These are phyloP conservation scores for Stramenopiles sp. DNA, from an alignment of 352 stramenopile genomes.

Conservation along the genomic window DNA sequence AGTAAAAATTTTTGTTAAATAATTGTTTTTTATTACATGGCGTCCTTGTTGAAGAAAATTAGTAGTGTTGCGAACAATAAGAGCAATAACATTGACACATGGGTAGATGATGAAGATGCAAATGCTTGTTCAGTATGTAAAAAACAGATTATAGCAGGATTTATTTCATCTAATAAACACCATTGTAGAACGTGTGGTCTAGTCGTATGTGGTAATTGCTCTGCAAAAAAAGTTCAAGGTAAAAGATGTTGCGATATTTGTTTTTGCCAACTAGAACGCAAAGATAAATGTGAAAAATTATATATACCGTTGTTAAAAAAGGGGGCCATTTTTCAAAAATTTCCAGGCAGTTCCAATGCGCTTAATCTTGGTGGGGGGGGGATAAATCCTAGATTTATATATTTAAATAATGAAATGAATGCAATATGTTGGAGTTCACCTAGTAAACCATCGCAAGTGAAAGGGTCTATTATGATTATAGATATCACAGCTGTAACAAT, in stretches of 20 bases:
- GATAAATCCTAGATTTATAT: background rate
- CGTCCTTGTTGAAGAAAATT: background rate
- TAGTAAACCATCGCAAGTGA: background rate
- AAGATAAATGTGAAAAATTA: background rate
- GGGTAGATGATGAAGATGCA: background rate
- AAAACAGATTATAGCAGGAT: background rate
- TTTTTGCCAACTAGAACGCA: background rate
- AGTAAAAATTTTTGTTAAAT: too few relatives aligned
- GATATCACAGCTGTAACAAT: background rate
- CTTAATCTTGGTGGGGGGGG: background rate
- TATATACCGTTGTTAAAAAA: background rate
- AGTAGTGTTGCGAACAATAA: background rate
- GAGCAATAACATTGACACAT: background rate
- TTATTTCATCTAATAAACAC: background rate
- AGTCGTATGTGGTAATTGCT: background rate
- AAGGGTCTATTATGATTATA: background rate
- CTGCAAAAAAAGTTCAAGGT: background rate
- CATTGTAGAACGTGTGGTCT: background rate
- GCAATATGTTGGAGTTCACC: background rate
- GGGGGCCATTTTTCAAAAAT: background rate
- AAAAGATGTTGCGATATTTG: background rate
- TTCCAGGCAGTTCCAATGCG: background rate
- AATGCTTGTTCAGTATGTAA: background rate
- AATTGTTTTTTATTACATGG: too few relatives aligned
- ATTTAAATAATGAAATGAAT: background rate